Evolutionary conservation across 2,329 filamentous ascomycete genomes (phyloP).

Genomic region (Xylaria sp.): DNA sequence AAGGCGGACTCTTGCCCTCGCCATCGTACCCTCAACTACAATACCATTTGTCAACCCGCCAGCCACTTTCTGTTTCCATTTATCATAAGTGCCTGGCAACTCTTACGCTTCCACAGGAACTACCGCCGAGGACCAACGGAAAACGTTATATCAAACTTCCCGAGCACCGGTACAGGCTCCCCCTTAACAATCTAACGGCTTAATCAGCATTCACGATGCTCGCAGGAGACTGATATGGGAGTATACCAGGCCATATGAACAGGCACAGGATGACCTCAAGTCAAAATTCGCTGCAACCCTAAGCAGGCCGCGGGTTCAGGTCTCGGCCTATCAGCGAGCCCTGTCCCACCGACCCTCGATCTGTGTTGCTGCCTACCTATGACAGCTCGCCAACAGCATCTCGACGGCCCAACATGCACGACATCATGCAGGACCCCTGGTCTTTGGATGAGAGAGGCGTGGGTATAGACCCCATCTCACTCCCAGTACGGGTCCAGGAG

Average conservation of each 20-base stretch:
- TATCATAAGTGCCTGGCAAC: too few species aligned
- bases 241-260: neutral
- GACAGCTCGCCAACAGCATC: neutral
- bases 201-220: neutral
- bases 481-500: too few species aligned
- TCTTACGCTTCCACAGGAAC: neutral
- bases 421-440: neutral
- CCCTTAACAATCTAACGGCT: neutral
- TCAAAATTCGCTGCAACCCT: neutral
- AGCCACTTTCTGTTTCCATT: neutral
- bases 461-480: neutral
- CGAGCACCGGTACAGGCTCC: neutral
- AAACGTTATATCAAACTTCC: neutral
- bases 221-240: neutral
- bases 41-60: neutral
- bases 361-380: neutral
- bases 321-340: conserved; percentile 11
- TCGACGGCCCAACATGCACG: neutral
- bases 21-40: neutral
- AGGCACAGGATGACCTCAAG: neutral
- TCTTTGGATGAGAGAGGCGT: neutral
- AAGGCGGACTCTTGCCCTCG: neutral
- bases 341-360: conserved; percentile 10
- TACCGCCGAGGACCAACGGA: neutral
- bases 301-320: neutral